phyloP scores from a whole-genome alignment of 2,329 filamentous ascomycete genomes.

The Xenoacremonium recifei region DNA sequence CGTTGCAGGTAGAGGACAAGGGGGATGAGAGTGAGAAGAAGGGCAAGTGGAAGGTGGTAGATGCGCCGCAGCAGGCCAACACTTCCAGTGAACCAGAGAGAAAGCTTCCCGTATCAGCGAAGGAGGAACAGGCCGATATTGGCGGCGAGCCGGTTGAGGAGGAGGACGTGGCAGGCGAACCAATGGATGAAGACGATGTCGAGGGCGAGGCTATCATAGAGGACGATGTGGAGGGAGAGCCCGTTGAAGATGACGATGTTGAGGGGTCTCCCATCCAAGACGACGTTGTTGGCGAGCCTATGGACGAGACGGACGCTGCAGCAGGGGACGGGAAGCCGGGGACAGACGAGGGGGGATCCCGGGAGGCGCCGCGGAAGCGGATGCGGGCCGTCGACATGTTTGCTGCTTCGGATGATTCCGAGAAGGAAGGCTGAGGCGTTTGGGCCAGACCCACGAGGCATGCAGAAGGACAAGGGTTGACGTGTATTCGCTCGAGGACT shows the following conservation, averaged over 20 bases:
- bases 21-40: slow-evolving; percentile 29
- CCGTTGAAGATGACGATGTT: slow-evolving; percentile 41
- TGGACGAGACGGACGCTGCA: slow-evolving; percentile 44
- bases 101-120: slow-evolving; percentile 23
- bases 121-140: slow-evolving; percentile 43
- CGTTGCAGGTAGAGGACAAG: slow-evolving; percentile 30
- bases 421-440: slow-evolving; percentile 14
- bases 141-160: slow-evolving; percentile 40
- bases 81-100: slow-evolving; percentile 4
- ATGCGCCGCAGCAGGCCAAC: slow-evolving; percentile 27
- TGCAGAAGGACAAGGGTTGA: too few relatives aligned
- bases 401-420: slow-evolving; percentile 65
- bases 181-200: slow-evolving; percentile 45
- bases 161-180: slow-evolving; percentile 49
- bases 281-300: slow-evolving; percentile 38
- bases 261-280: slow-evolving; percentile 40
- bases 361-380: slow-evolving; percentile 49
- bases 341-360: slow-evolving; percentile 2
- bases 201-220: slow-evolving; percentile 45
- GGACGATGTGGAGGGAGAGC: slow-evolving; percentile 47
- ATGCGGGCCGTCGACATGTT: slow-evolving; percentile 86
- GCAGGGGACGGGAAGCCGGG: slow-evolving; percentile 19
- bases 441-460: too few relatives aligned
- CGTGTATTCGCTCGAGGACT: too few relatives aligned
- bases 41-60: slow-evolving; percentile 51